phyloP scores from a whole-genome alignment of 306 rosid species.

The Delonix regia region DNA sequence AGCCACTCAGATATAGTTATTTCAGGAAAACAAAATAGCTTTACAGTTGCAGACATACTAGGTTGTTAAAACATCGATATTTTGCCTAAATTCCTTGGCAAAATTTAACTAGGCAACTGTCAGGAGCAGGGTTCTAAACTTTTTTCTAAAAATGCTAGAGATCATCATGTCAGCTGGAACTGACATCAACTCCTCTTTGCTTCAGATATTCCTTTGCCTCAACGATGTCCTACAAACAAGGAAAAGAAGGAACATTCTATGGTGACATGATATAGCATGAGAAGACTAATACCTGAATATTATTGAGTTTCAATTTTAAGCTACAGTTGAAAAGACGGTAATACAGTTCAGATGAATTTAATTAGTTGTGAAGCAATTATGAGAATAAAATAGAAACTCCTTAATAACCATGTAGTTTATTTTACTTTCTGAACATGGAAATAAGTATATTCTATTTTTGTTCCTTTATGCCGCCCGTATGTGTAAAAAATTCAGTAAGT shows the following conservation, averaged over 20 bases:
- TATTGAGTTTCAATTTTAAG: not conserved
- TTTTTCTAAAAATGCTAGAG: not conserved
- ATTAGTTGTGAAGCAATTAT: constrained; percentile 3
- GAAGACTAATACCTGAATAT: not conserved
- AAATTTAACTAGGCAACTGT: constrained; percentile 16
- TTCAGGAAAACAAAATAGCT: not conserved
- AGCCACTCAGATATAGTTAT: not conserved
- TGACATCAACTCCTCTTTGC: constrained; percentile 70
- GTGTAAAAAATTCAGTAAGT: too few species aligned
- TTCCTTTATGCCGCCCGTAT: not conserved
- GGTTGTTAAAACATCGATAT: not conserved
- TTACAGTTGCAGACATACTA: constrained; percentile 28
- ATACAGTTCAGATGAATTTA: not conserved
- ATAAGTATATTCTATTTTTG: not conserved
- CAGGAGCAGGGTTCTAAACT: constrained; percentile 26
- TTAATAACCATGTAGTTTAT: not conserved
- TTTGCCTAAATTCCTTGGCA: constrained; percentile 20
- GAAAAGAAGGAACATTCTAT: constrained; percentile 22
- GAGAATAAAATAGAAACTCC: not conserved
- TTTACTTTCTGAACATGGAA: not conserved
- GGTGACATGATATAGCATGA: not conserved
- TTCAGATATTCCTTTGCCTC: constrained; percentile 83
- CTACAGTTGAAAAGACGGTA: not conserved
- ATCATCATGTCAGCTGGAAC: constrained; percentile 45
- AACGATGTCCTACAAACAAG: constrained; percentile 60